Base-by-base conservation (phyloP, 2,329 filamentous ascomycete genomes). In the Pseudocercospora ulei region DNA sequence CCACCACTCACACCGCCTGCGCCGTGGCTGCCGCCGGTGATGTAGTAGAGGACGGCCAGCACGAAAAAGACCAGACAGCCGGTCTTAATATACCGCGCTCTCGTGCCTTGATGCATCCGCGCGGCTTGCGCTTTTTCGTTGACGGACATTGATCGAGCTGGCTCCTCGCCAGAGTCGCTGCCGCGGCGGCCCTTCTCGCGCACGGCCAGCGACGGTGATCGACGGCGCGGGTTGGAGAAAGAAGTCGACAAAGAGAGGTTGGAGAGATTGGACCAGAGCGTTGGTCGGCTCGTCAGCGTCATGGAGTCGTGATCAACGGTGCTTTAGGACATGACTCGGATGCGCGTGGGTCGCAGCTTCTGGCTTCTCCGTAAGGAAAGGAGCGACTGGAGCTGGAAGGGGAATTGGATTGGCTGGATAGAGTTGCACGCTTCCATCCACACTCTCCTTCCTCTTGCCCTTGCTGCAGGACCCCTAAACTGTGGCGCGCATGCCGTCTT, bases 81-180 rank as follows among this genome's bases (percentile, higher is more conserved):
- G 36, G 73, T 73, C 65, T 77, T 79, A 53, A 79, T 55, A 54
- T 71, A 76, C 45, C 75, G 68, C 36, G 72, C 63, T 57, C 72
- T 66, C 61, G 76, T 72, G 48, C 69, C 72, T 64, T 76, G 73
- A 52, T 74, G 73, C 75, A 78, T 78, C 51, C 64, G 66, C 53
- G 61, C 61, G 58, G 62, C 55, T 57, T 66, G 66, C 54, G 52
- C 39, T 42, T 54, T 55, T 35, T 58, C 56, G 38, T 50, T 49
- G 55, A 58, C 54, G 37, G 56, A 55, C 27, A 44, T 58, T 47
- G 61, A 59, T 26, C 65, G 59, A 47, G 65, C 61, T 29, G 62
- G 54, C 49, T 71, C 69, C 50, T 69, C 63, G 55, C 66, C 63
- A 29, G 63, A 63, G 50, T 71, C 62, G 19, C 30, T 28, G 16